A percentile compares a stretch with the other conserved stretches of the same genome.
phyloP scores from a whole-genome alignment of 1,284 basidiomycete species.

The Irpex rosettiformis region DNA sequence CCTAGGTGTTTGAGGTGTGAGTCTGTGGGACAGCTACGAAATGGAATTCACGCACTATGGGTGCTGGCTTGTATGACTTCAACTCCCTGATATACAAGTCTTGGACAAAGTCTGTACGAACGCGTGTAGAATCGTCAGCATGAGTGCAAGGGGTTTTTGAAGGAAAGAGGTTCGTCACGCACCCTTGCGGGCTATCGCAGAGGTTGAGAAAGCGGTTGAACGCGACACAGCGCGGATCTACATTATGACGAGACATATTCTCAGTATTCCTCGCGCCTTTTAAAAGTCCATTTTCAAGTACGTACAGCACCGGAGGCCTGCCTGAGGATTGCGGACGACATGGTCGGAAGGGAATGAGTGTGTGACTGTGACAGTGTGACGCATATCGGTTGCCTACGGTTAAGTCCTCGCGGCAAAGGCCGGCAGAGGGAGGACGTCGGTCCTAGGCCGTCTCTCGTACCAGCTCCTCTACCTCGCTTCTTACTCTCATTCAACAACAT shows the following conservation, averaged over 20 bases:
- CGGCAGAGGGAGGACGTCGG: conserved; percentile 4
- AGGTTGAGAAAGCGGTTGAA: conserved; percentile 58
- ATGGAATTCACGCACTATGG: conserved; percentile 40
- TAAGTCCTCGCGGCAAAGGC: conserved; percentile 13
- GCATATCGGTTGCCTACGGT: conserved; percentile 27
- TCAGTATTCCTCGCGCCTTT: conserved; percentile 5
- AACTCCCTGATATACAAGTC: conserved; percentile 90
- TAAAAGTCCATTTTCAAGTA: conserved; percentile 17
- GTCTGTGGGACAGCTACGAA: not conserved
- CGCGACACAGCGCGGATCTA: conserved; percentile 38
- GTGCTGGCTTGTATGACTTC: conserved; percentile 80
- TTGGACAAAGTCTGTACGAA: conserved; percentile 82
- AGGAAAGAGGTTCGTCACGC: conserved; percentile 24
- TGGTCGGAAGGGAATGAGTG: conserved; percentile 40
- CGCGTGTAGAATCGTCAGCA: conserved; percentile 1
- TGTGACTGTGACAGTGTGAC: conserved; percentile 24
- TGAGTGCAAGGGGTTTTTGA: conserved; percentile 6
- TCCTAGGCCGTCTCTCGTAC: not conserved
- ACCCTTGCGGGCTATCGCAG: conserved; percentile 70
- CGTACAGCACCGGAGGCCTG: conserved; percentile 50
- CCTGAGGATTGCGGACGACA: conserved; percentile 56
- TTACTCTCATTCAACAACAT: conserved; percentile 21
- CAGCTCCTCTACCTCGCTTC: not conserved
- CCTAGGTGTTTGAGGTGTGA: conserved; percentile 37
- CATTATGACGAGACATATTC: conserved; percentile 7